Conservation (phyloP, 2,329 filamentous ascomycete genomes). For the Sclerotinia subarctica region DNA sequence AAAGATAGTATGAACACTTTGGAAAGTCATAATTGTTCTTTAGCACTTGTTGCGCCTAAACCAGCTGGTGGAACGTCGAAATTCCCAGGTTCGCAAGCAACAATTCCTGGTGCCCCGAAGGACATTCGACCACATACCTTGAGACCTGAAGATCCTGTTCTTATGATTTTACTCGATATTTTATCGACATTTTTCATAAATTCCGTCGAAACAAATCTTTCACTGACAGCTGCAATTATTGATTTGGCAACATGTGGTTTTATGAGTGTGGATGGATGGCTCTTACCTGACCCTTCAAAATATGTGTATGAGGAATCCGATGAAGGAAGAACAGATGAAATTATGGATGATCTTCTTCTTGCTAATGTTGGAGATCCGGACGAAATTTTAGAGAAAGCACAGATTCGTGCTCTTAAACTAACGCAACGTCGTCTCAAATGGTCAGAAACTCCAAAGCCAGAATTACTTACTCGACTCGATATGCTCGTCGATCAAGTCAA, state of each 20-base stretch:
- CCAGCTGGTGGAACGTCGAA: conserved; percentile 55
- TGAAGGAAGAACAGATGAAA: conserved; percentile 34
- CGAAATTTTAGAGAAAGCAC: conserved; percentile 44
- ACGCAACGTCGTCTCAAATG: conserved; percentile 55
- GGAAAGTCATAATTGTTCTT: conserved; percentile 71
- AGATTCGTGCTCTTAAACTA: conserved; percentile 47
- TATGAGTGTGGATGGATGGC: conserved; percentile 85
- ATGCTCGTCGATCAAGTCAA: conserved; percentile 60
- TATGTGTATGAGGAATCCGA: conserved; percentile 55
- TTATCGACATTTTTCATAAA: conserved; percentile 84
- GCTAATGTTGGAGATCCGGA: conserved; percentile 28
- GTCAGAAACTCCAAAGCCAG: conserved; percentile 49
- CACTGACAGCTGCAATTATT: conserved; percentile 78
- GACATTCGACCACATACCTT: conserved; percentile 61
- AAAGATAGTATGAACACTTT: conserved; percentile 67
- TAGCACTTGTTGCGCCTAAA: conserved; percentile 63
- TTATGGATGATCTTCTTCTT: conserved; percentile 39
- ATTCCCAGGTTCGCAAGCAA: conserved; percentile 53
- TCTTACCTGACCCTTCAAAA: conserved; percentile 68
- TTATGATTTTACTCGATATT: conserved; percentile 65
- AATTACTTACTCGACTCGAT: conserved; percentile 57
- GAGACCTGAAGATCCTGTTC: conserved; percentile 58
- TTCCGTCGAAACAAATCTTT: conserved; percentile 85
- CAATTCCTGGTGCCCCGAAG: conserved; percentile 57
- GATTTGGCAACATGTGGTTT: conserved; percentile 81